phyloP scores from a whole-genome alignment of 2,329 filamentous ascomycete genomes.

The Ceratocystis harringtonii region DNA sequence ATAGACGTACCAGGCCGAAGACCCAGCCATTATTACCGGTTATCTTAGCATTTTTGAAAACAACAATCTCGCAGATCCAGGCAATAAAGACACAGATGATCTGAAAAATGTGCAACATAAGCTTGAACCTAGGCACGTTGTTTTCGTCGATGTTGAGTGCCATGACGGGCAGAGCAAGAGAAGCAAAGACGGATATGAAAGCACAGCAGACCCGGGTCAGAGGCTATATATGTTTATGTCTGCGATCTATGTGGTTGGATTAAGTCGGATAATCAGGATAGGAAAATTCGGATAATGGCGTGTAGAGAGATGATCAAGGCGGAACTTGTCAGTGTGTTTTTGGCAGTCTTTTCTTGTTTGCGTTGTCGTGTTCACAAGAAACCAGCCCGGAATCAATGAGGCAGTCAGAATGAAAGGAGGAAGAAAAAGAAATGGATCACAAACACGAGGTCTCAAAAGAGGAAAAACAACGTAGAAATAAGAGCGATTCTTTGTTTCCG shows the following conservation, averaged over 20 bases:
- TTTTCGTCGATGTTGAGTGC: slow-evolving; percentile 11
- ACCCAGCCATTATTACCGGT: slow-evolving; percentile 47
- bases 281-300: too few relatives aligned
- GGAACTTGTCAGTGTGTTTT: too few relatives aligned
- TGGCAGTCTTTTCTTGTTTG: too few relatives aligned
- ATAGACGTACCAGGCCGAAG: slow-evolving; percentile 42
- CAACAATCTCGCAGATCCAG: slow-evolving; percentile 44
- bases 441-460: not conserved
- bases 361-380: not conserved
- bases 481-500: not conserved
- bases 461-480: not conserved
- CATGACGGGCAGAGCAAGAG: not conserved
- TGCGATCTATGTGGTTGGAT: too few relatives aligned
- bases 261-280: too few relatives aligned
- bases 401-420: not conserved
- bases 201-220: not conserved
- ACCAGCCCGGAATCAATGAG: not conserved
- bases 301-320: too few relatives aligned
- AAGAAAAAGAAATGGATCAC: slow-evolving; percentile 1
- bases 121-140: slow-evolving; percentile 37
- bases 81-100: slow-evolving; percentile 38
- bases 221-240: too few relatives aligned
- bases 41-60: slow-evolving; percentile 39
- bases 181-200: not conserved
- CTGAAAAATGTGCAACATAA: slow-evolving; percentile 42